Conservation (phyloP, 2,329 filamentous ascomycete species). For the Penicillium sp. region DNA sequence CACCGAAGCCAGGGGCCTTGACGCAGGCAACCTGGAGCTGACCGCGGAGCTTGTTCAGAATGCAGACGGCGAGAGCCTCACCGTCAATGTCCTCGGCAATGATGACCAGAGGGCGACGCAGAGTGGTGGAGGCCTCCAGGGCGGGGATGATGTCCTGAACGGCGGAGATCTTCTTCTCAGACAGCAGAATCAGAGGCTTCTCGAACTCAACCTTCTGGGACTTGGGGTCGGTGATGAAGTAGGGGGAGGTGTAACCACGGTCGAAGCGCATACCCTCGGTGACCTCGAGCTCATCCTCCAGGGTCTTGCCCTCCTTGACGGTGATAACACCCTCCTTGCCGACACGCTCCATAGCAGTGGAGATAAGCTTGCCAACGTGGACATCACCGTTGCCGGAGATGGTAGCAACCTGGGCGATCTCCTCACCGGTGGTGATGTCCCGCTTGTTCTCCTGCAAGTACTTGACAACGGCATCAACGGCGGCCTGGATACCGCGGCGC, state of each 20-base stretch:
- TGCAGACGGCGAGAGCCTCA: conserved; percentile 97
- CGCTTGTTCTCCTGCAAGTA: conserved; percentile 95
- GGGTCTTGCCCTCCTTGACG: conserved; percentile 99
- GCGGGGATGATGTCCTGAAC: conserved; percentile 99
- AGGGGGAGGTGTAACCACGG: conserved; percentile 96
- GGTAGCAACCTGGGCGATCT: conserved; percentile 97
- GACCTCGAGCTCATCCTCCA: conserved; percentile 95
- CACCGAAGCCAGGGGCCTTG: conserved; percentile 98
- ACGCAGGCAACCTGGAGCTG: conserved; percentile 98
- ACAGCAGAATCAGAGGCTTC: conserved; percentile 97
- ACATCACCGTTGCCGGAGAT: conserved; percentile 97
- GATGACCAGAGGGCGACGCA: conserved; percentile 93
- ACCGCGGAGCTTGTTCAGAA: conserved; percentile 99
- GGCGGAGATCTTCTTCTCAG: conserved; percentile 99
- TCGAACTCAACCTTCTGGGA: conserved; percentile 99
- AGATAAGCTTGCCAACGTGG: conserved; percentile 93
- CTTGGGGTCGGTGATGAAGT: conserved; percentile 99
- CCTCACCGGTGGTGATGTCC: conserved; percentile 94
- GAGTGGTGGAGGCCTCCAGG: conserved; percentile 93
- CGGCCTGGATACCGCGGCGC: conserved; percentile 92
- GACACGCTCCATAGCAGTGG: conserved; percentile 99
- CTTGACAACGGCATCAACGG: conserved; percentile 90
- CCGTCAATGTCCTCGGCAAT: conserved; percentile 99
- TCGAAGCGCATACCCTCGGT: conserved; percentile 99
- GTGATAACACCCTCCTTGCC: conserved; percentile 99